A percentile compares a stretch with the other conserved stretches of the same genome.
Conservation (phyloP, 2,329 filamentous ascomycete species). For the Talaromyces sp. region DNA sequence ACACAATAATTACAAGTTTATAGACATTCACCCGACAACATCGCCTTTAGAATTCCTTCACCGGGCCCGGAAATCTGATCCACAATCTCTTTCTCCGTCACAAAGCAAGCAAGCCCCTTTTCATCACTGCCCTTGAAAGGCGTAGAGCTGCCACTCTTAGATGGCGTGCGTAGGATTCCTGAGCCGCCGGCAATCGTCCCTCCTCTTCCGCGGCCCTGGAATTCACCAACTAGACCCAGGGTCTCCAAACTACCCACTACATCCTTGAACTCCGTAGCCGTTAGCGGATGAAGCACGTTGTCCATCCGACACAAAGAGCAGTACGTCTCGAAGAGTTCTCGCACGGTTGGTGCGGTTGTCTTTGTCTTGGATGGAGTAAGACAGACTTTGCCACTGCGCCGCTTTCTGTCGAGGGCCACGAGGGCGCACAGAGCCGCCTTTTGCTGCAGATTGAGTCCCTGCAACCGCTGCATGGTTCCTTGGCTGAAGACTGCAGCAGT, state of each 20-base stretch:
- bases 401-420: conserved; percentile 74
- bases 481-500: conserved; percentile 88
- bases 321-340: conserved; percentile 80
- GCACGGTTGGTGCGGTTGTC: conserved; percentile 68
- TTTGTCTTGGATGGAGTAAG: conserved; percentile 58
- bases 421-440: conserved; percentile 90
- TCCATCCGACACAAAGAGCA: conserved; percentile 77
- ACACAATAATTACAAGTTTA: conserved; percentile 13
- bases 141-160: conserved; percentile 59
- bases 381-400: conserved; percentile 43
- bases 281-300: conserved; percentile 83
- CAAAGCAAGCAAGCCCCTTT: conserved; percentile 70
- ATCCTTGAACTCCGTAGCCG: conserved; percentile 88
- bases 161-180: conserved; percentile 60
- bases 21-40: conserved; percentile 35
- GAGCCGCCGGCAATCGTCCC: conserved; percentile 48
- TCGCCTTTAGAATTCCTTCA: conserved; percentile 39
- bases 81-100: conserved; percentile 74
- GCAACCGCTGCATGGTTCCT: conserved; percentile 76
- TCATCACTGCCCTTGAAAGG: conserved; percentile 60
- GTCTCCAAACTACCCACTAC: conserved; percentile 88
- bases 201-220: conserved; percentile 67
- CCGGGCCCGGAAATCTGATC: conserved; percentile 59
- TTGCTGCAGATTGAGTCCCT: conserved; percentile 88
- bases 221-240: conserved; percentile 68